phyloP scores from a whole-genome alignment of 805 yeast species.

The Kregervanrija pseudodelftensis region DNA sequence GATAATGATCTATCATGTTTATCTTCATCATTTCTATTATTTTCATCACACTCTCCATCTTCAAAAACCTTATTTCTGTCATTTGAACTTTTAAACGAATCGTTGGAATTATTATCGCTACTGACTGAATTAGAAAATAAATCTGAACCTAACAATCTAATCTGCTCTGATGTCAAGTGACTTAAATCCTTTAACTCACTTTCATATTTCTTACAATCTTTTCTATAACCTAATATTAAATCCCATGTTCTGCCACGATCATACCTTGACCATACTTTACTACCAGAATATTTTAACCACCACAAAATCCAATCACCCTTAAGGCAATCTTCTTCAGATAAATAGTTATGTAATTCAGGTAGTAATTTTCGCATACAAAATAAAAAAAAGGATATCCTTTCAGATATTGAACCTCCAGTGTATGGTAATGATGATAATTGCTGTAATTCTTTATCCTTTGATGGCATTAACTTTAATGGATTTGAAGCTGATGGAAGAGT shows the following conservation, averaged over 20 bases:
- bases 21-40: neutral
- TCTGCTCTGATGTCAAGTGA: constrained; percentile 15
- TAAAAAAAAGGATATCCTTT: constrained; percentile 61
- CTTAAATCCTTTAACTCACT: constrained; percentile 19
- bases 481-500: constrained; percentile 5
- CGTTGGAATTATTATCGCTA: too few relatives aligned
- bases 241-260: constrained; percentile 93
- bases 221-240: constrained; percentile 70
- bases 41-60: constrained; percentile 5
- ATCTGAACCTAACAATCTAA: constrained; percentile 45
- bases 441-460: constrained; percentile 15
- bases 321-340: constrained; percentile 70
- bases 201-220: constrained; percentile 22
- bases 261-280: constrained; percentile 71
- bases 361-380: constrained; percentile 52
- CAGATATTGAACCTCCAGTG: constrained; percentile 56
- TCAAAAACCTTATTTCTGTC: neutral
- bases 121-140: constrained; percentile 48
- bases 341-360: constrained; percentile 70
- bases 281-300: constrained; percentile 92
- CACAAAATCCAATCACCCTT: constrained; percentile 88
- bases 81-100: too few relatives aligned
- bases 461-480: constrained; percentile 9
- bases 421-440: constrained; percentile 14
- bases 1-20: constrained; percentile 24